Conservation (phyloP, 1,284 basidiomycete species). For the Cystobasidiaceae sp. region DNA sequence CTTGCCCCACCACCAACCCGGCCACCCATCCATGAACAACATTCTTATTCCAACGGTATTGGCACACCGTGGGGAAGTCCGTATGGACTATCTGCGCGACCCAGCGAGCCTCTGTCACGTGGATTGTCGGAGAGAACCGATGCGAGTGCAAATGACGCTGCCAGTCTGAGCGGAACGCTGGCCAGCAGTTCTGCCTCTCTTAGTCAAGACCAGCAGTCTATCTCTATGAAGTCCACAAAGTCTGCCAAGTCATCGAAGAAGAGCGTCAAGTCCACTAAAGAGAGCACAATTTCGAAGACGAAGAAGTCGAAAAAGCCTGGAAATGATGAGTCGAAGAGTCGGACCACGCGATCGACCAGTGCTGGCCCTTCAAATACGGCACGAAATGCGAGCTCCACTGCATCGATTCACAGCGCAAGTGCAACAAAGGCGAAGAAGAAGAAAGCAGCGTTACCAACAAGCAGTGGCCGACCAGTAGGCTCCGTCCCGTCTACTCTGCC, state of each 20-base stretch:
- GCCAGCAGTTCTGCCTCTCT: constrained; percentile 8
- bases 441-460: neutral
- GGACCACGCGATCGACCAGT: too few relatives aligned
- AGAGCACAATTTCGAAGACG: constrained; percentile 5
- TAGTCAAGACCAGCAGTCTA: constrained; percentile 1
- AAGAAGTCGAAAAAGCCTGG: constrained; percentile 22
- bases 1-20: neutral
- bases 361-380: too few relatives aligned
- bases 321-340: too few relatives aligned
- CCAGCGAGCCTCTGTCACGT: neutral
- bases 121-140: constrained; percentile 4
- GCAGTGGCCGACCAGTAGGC: neutral
- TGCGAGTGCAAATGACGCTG: constrained; percentile 4
- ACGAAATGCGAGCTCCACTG: neutral
- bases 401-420: neutral
- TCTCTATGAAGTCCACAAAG: too few relatives aligned
- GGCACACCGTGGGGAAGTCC: neutral
- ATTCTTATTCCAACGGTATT: neutral
- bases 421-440: constrained; percentile 4
- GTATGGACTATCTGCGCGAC: neutral
- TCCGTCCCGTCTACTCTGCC: too few relatives aligned
- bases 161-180: constrained; percentile 10
- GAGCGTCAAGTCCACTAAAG: neutral
- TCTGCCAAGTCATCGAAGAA: neutral
- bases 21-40: neutral